Percentiles rank a stretch among this genome's conserved stretches.
phyloP scores from a whole-genome alignment of 257 asterid species.

The Hygrophila difformis region DNA sequence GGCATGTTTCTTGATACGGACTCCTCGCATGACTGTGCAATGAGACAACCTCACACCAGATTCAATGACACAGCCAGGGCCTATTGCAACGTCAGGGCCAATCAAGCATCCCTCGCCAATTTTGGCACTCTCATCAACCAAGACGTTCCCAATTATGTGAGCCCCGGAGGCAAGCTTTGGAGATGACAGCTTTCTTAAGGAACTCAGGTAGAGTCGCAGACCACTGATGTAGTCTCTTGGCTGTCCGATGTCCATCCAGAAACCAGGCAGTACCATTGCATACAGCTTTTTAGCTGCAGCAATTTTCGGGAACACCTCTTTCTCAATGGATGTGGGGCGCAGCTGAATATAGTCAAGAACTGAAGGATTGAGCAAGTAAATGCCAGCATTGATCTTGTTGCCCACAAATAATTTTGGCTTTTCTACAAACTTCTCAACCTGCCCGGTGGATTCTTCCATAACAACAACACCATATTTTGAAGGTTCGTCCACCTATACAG shows the following conservation, averaged over 20 bases:
- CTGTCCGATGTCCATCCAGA: conserved; percentile 96
- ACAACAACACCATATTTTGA: conserved; percentile 87
- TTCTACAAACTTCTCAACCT: conserved; percentile 75
- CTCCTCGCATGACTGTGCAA: conserved; percentile 87
- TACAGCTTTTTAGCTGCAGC: conserved; percentile 55
- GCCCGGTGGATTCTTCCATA: conserved; percentile 62
- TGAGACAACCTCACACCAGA: conserved; percentile 84
- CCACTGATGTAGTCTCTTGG: conserved; percentile 84
- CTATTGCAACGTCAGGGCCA: conserved; percentile 88
- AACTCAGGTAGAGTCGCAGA: conserved; percentile 60
- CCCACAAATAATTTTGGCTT: conserved; percentile 85
- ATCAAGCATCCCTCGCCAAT: conserved; percentile 84
- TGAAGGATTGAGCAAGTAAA: conserved; percentile 70
- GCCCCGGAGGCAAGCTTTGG: conserved; percentile 51
- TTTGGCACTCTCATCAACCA: conserved; percentile 66
- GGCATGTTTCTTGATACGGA: conserved; percentile 68
- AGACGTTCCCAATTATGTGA: conserved; percentile 61
- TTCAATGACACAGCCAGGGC: conserved; percentile 75
- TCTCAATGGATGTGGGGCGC: conserved; percentile 85
- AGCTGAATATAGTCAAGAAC: conserved; percentile 66
- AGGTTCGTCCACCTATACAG: conserved; percentile 74
- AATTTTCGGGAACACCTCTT: conserved; percentile 75
- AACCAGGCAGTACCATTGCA: conserved; percentile 83
- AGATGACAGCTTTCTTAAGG: conserved; percentile 55
- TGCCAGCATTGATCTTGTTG: conserved; percentile 90